These are phyloP conservation scores for Stemphylium lycopersici DNA, from an alignment of 2,329 filamentous ascomycete genomes.

Conservation along the genomic window DNA sequence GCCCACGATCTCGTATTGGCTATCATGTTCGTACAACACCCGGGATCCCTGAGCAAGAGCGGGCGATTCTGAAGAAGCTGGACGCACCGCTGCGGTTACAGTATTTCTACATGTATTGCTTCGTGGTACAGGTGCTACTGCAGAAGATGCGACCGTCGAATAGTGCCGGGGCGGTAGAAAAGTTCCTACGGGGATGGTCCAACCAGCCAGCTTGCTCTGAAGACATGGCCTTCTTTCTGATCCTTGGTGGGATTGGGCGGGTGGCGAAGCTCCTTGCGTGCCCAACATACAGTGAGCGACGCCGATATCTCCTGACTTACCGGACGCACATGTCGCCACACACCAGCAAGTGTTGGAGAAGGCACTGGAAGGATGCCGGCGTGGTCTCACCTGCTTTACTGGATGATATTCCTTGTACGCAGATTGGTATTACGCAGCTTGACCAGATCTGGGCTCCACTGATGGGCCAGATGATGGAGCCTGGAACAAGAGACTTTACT, in stretches of 20 bases:
- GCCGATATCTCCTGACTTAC: constrained; percentile 41
- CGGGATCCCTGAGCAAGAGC: constrained; percentile 36
- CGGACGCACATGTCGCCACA: constrained; percentile 45
- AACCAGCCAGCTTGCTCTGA: constrained; percentile 42
- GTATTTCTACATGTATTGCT: constrained; percentile 48
- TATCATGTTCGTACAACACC: constrained; percentile 44
- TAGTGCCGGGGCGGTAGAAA: constrained; percentile 38
- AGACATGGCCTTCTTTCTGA: constrained; percentile 45
- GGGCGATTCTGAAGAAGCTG: constrained; percentile 38
- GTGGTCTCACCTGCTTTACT: constrained; percentile 43
- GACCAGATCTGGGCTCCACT: constrained; percentile 46
- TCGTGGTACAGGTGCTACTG: constrained; percentile 43
- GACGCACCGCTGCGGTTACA: constrained; percentile 43
- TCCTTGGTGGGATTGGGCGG: constrained; percentile 44
- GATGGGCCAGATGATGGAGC: constrained; percentile 40
- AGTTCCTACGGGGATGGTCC: constrained; percentile 41
- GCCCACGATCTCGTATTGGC: constrained; percentile 40
- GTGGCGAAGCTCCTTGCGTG: constrained; percentile 44
- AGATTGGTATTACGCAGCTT: constrained; percentile 45
- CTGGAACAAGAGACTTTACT: constrained; percentile 37
- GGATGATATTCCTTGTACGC: constrained; percentile 45
- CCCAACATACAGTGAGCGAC: constrained; percentile 39
- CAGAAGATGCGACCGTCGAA: constrained; percentile 41
- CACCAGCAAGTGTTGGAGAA: constrained; percentile 42
- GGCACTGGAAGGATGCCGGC: constrained; percentile 44